Base-by-base conservation (phyloP, 2,329 filamentous ascomycete species). In the Talaromyces sp. region DNA sequence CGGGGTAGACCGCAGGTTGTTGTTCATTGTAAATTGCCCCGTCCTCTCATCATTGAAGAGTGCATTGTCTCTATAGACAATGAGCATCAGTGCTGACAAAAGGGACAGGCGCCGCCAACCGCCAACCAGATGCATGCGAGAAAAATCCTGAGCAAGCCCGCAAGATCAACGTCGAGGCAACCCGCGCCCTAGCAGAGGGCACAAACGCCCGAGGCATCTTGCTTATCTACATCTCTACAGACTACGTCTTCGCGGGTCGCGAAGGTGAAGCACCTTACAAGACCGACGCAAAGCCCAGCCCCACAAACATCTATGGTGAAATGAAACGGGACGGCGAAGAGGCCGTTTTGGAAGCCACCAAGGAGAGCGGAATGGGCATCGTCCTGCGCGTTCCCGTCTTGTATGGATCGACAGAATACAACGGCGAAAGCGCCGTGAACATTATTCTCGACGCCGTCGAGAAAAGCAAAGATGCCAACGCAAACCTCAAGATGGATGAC, bases 261-360 rank as follows among this genome's bases (percentile, higher is more conserved):
- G 87, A 88, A 7, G 91, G 92, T n/a, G 89, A 96, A 61, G 92
- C 92, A 5, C 93, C 92, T 0, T 96, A 96, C 75, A 86, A 88
- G 68, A 79, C 82, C 0, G 81, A 86, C 64, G 83, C 87, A 1
- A 71, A 78, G 9, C 85, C 91, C 0, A 80, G 80, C 1, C 92
- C 92, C 11, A 86, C 92, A 2, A 96, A 96, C 71, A 76, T 93
- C 64, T 96, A 93, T 70, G 87, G 88, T 21, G 84, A 88, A 79
- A 86, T 86, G n/a, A 89, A 90, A 73, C 84, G 83, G 37, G 89
- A 89, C 56, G 90, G 90, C 5, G 85, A 90, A 67, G 79, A 83
- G 55, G 92, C 86, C 0, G 86, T 92, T 9, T 75, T 93, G n/a
- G 83, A 84, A 16, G 84, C 82, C 54, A 89, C 76, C 66, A 70